Conservation (phyloP, 2,329 filamentous ascomycete genomes). For the Westerdykella sp. region DNA sequence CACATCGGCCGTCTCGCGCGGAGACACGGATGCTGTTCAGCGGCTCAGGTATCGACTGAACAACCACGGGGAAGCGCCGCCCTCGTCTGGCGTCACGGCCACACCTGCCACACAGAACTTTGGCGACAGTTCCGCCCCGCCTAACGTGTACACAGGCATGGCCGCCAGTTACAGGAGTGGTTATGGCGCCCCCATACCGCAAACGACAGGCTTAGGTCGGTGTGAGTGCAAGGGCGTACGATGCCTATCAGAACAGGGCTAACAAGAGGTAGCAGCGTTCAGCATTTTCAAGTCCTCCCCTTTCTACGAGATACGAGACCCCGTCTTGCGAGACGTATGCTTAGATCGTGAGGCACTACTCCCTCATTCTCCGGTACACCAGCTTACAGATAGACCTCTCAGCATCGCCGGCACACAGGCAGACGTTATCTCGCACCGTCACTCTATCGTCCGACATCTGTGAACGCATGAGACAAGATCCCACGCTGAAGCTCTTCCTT, state of each 20-base stretch:
- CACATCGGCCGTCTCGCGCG: conserved; percentile 25
- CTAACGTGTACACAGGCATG: conserved; percentile 2
- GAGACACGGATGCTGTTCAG: conserved; percentile 33
- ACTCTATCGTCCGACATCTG: conserved; percentile 50
- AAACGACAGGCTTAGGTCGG: too few relatives aligned
- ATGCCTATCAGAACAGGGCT: background rate
- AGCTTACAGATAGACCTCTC: conserved; percentile 3
- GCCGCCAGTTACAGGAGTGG: background rate
- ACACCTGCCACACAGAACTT: background rate
- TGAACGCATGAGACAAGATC: conserved; percentile 53
- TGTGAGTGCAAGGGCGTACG: too few relatives aligned
- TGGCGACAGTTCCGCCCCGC: conserved; percentile 14
- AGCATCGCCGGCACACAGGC: conserved; percentile 56
- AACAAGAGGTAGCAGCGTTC: background rate
- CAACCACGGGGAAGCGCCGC: conserved; percentile 37
- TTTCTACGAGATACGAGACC: conserved; percentile 68
- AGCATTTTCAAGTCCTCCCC: conserved; percentile 71
- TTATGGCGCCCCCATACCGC: background rate
- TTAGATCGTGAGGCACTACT: conserved; percentile 62
- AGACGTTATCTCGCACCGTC: conserved; percentile 55
- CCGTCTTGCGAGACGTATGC: conserved; percentile 58
- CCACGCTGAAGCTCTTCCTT: conserved; percentile 67
- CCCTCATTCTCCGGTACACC: conserved; percentile 1
- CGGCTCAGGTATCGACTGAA: conserved; percentile 37
- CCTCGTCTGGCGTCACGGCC: conserved; percentile 4